Percentiles rank a stretch among this genome's conserved stretches.
These are phyloP conservation scores for Chaetothyriales sp. DNA, from an alignment of 2,329 filamentous ascomycete species.

Conservation along the genomic window DNA sequence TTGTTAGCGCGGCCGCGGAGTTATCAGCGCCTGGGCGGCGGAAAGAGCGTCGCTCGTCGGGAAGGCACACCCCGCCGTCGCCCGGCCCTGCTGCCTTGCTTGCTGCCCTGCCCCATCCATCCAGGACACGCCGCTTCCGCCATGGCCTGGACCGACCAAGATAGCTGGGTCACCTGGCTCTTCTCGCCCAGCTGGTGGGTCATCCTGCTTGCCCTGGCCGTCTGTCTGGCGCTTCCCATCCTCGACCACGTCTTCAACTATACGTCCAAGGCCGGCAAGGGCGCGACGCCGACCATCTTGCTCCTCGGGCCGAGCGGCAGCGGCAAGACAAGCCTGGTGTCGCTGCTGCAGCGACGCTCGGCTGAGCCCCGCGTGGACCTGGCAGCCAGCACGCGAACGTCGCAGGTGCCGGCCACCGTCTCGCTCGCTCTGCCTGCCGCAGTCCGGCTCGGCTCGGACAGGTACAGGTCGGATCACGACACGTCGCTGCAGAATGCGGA, in stretches of 20 bases:
- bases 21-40: background rate
- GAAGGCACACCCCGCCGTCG: background rate
- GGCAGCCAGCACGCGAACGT: constrained; percentile 49
- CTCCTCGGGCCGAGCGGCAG: constrained; percentile 66
- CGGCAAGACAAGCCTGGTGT: constrained; percentile 82
- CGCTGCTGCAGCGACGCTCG: constrained; percentile 40
- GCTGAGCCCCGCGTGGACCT: constrained; percentile 42
- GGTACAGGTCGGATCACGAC: constrained; percentile 54
- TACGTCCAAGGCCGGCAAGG: constrained; percentile 48
- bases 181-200: constrained; percentile 30
- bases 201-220: constrained; percentile 53
- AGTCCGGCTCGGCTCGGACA: constrained; percentile 41
- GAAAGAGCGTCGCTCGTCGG: background rate
- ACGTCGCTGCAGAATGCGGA: constrained; percentile 45
- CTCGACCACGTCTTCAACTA: constrained; percentile 66
- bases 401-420: constrained; percentile 45
- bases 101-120: background rate
- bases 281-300: constrained; percentile 60
- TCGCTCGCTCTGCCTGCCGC: constrained; percentile 42
- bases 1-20: too few species aligned
- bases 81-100: background rate
- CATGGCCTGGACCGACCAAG: constrained; percentile 26
- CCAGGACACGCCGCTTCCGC: background rate
- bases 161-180: constrained; percentile 28
- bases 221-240: constrained; percentile 61